These are phyloP conservation scores for Cymbidium sinense DNA, from an alignment of 106 monocot genomes.

Conservation along the genomic window DNA sequence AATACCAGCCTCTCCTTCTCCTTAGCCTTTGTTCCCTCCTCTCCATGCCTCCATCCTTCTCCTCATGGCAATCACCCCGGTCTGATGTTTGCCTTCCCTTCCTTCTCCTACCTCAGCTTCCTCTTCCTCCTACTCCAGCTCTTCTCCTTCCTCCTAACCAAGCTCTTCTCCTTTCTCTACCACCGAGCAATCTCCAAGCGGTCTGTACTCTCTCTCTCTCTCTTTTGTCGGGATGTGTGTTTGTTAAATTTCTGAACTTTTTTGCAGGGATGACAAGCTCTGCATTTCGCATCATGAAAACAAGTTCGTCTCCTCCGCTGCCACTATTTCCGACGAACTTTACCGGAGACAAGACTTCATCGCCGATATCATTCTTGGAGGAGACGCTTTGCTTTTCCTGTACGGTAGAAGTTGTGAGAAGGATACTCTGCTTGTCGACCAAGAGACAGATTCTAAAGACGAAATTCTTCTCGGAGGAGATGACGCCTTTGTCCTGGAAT, in stretches of 20 bases:
- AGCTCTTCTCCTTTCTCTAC: slow-evolving; percentile 42
- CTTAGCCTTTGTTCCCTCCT: background rate
- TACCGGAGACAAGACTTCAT: slow-evolving; percentile 17
- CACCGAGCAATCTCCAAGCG: slow-evolving; percentile 9
- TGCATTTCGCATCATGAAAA: slow-evolving; percentile 1
- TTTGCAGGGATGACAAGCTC: slow-evolving; percentile 22
- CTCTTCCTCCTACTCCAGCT: slow-evolving; percentile 46
- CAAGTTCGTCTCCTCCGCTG: background rate
- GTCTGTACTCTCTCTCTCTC: slow-evolving; percentile 10
- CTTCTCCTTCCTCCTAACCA: slow-evolving; percentile 40
- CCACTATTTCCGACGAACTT: background rate
- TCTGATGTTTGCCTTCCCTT: slow-evolving; percentile 36
- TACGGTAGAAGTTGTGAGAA: slow-evolving; percentile 11
- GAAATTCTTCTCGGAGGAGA: slow-evolving; percentile 23
- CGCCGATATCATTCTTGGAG: slow-evolving; percentile 18
- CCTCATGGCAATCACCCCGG: background rate
- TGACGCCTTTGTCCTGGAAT: slow-evolving; percentile 26
- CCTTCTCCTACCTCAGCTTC: slow-evolving; percentile 24
- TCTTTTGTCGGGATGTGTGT: background rate
- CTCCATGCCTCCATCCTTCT: slow-evolving; percentile 1
- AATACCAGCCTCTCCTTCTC: slow-evolving; percentile 8
- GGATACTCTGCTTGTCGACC: slow-evolving; percentile 23
- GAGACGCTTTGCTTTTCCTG: slow-evolving; percentile 38
- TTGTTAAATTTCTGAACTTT: background rate
- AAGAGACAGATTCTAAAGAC: slow-evolving; percentile 35